A percentile compares a stretch with the other conserved stretches of the same genome.
Evolutionary conservation across 129 eudicot species (phyloP).

Genomic region (Tanacetum coccineum): DNA sequence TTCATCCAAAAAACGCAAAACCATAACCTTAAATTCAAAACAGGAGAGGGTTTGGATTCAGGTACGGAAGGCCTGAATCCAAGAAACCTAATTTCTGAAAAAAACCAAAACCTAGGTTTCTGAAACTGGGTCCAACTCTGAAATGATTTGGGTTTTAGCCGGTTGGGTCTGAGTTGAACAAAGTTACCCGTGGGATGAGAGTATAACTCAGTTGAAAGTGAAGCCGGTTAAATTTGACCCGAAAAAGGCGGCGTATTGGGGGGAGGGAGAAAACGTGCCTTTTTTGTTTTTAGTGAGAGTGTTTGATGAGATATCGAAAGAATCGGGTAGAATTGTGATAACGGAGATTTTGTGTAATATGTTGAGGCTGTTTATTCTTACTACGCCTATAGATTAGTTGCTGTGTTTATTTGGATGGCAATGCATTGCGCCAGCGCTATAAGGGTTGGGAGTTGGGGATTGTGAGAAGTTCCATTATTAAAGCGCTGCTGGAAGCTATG

Average conservation of each 20-base stretch:
- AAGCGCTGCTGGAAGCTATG: conserved; percentile 94
- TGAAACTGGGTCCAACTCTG: too few species aligned
- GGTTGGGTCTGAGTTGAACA: too few species aligned
- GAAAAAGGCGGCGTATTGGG: conserved; percentile 77
- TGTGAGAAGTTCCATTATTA: conserved; percentile 78
- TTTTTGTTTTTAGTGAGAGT: conserved; percentile 73
- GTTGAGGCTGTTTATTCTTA: conserved; percentile 79
- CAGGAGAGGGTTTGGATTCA: too few species aligned
- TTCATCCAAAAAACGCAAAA: too few species aligned
- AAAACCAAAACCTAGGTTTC: too few species aligned
- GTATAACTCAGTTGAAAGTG: conserved; percentile 55
- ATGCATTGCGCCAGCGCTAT: conserved; percentile 83
- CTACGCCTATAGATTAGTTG: conserved; percentile 67
- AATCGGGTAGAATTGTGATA: conserved; percentile 75
- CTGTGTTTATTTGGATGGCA: conserved; percentile 75
- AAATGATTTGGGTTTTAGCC: too few species aligned
- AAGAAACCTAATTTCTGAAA: too few species aligned
- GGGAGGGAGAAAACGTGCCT: conserved; percentile 74
- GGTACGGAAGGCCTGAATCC: too few species aligned
- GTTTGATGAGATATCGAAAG: conserved; percentile 59
- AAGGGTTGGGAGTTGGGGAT: conserved; percentile 89
- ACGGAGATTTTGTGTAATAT: conserved; percentile 84
- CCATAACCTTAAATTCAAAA: too few species aligned
- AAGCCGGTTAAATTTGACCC: conserved; percentile 53
- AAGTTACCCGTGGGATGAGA: too few species aligned